Percentiles rank a stretch among this genome's conserved stretches.
phyloP scores from a whole-genome alignment of 2,329 filamentous ascomycete genomes.

The Dothistroma pini region DNA sequence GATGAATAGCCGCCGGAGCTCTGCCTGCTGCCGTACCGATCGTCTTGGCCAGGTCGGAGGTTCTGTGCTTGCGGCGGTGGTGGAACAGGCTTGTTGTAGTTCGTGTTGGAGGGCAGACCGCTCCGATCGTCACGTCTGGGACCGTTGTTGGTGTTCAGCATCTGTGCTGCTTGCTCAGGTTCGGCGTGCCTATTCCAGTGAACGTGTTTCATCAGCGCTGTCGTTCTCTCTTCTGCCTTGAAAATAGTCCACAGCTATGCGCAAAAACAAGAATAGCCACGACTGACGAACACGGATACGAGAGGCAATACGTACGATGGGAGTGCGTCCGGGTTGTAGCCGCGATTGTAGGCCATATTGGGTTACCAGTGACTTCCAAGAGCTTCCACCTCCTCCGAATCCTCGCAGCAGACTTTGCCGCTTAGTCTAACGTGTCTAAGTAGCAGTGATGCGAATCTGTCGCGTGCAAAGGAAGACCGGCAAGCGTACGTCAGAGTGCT shows the following conservation, averaged over 20 bases:
- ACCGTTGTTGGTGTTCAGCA: constrained; percentile 28
- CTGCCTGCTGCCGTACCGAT: constrained; percentile 32
- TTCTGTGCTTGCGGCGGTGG: constrained; percentile 37
- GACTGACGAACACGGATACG: constrained; percentile 7
- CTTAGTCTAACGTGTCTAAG: neutral
- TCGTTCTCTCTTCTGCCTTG: constrained; percentile 1
- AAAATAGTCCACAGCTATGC: neutral
- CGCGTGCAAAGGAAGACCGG: neutral
- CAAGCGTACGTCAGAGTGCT: neutral
- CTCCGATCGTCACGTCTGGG: constrained; percentile 29
- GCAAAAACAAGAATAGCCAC: neutral
- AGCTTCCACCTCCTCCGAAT: neutral
- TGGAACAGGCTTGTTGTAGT: constrained; percentile 43
- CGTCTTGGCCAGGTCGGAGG: constrained; percentile 36
- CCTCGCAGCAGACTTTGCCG: neutral
- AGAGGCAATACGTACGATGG: constrained; percentile 64
- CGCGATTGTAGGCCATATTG: constrained; percentile 89
- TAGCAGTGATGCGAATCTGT: neutral
- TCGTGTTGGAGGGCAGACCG: constrained; percentile 32
- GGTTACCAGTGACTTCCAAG: neutral
- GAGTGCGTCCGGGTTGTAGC: constrained; percentile 90
- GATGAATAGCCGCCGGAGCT: constrained; percentile 26
- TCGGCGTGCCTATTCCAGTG: constrained; percentile 61
- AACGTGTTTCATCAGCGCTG: constrained; percentile 22
- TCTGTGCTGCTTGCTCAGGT: constrained; percentile 56